Conservation (phyloP, 208 protist genomes). For the Novymonas esmeraldas region DNA sequence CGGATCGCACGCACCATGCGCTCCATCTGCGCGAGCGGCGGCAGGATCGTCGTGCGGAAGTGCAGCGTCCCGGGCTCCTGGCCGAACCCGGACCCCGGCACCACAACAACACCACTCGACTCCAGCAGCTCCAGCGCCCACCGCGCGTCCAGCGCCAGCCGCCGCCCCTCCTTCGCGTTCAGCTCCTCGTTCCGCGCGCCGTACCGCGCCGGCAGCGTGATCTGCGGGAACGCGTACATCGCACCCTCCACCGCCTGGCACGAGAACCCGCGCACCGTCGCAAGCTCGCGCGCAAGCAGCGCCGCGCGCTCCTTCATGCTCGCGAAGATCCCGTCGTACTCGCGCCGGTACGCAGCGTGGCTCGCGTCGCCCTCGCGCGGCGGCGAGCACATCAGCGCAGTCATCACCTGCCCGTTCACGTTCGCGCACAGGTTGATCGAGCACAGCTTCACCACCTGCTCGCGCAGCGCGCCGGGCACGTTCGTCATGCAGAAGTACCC, state of each 20-base stretch:
- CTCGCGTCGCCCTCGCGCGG: constrained; percentile 92
- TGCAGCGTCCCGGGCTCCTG: constrained; percentile 97
- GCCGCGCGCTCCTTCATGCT: constrained; percentile 67
- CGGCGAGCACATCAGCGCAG: constrained; percentile 96
- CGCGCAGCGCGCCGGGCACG: constrained; percentile 56
- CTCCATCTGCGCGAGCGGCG: constrained; percentile 95
- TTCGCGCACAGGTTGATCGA: constrained; percentile 98
- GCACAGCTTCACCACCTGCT: constrained; percentile 96
- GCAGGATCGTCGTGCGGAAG: constrained; percentile 99
- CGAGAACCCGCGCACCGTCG: constrained; percentile 92
- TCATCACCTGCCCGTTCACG: constrained; percentile 94
- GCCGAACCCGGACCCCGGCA: constrained; percentile 96
- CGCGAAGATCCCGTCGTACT: constrained; percentile 84
- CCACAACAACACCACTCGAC: constrained; percentile 94
- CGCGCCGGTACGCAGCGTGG: constrained; percentile 83
- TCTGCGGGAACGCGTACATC: constrained; percentile 99
- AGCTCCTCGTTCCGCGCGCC: constrained; percentile 55
- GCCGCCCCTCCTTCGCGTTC: constrained; percentile 67
- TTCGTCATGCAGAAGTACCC: constrained; percentile 97
- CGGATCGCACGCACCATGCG: constrained; percentile 73
- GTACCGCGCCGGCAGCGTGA: constrained; percentile 89
- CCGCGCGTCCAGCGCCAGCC: constrained; percentile 90
- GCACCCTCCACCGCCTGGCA: constrained; percentile 94
- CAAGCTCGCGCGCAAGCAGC: constrained; percentile 87
- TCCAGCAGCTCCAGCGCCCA: constrained; percentile 98